Base-by-base conservation (phyloP, 208 protist species). In the Leishmania guyanensis region DNA sequence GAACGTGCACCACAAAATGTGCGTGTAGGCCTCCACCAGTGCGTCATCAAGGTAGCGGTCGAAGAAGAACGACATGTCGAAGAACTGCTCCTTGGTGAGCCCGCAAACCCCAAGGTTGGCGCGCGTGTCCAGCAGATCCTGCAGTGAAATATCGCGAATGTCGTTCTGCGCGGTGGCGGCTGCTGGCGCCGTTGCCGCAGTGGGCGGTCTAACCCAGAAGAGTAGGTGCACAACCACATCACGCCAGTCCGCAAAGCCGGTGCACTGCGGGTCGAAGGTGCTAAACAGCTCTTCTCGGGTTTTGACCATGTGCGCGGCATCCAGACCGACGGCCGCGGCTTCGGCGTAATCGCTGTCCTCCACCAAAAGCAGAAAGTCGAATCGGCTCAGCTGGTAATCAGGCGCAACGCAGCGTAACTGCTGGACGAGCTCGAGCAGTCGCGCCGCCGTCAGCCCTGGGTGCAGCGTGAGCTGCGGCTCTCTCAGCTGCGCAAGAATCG, bases 151-250 rank as follows among this genome's bases (percentile, higher is more conserved):
- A 60, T 94, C 94, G 2, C 79, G 71, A 50, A 95, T 86, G 72
- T 72, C 75, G 20, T 89, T 83, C 77, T 74, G 86, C 66, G 80
- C 14, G 16, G n/a, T 68, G 26, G 68, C 36, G 29, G 60, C 58
- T 6, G 74, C 56, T 9, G 80, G 48, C 20, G 75, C 64, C 43
- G 60, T 62, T 20, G 43, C 51, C 8, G 78, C 53, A 0, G 86
- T 70, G 17, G 82, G 54, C 56, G 92, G 85, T 1, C 82, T 81
- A 72, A 92, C 95, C 92, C 93, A 98, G 33, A 98, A 89, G 8
- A 98, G 86, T 36, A 98, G 82, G 76, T 98, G 95, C 64, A 96
- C 79, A 20, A 97, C 81, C 66, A 96, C 82, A 77, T 97, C 93
- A 3, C 95, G 82, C 95, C 95, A 98, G 84, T 98, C 95, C 43